These are phyloP conservation scores for Coprinopsis sp. DNA, from an alignment of 768 basidiomycete genomes.

Conservation along the genomic window DNA sequence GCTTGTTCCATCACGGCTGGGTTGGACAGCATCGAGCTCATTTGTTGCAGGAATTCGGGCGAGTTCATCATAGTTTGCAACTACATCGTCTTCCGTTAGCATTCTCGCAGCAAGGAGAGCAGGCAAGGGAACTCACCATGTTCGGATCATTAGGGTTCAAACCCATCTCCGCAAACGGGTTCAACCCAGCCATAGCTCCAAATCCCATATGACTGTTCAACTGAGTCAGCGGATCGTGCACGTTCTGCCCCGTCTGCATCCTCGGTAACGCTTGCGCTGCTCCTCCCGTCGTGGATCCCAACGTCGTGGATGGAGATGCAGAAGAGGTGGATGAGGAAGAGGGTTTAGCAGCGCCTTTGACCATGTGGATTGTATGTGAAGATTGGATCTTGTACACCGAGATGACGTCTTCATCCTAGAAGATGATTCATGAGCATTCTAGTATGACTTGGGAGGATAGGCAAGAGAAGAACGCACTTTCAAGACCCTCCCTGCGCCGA, in stretches of 20 bases:
- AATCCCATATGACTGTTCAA: conserved; percentile 76
- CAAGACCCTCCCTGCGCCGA: conserved; percentile 56
- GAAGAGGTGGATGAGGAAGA: conserved; percentile 20
- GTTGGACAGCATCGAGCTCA: conserved; percentile 82
- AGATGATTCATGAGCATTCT: too few species aligned
- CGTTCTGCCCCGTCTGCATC: conserved; percentile 91
- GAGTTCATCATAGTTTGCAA: conserved; percentile 83
- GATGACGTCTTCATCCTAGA: conserved; percentile 76
- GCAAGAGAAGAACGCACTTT: conserved; percentile 41
- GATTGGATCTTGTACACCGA: conserved; percentile 88
- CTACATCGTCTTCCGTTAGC: conserved; percentile 30
- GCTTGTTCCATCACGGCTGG: conserved; percentile 88
- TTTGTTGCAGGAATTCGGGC: conserved; percentile 82
- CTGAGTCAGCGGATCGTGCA: conserved; percentile 78
- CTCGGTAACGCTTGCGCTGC: conserved; percentile 63
- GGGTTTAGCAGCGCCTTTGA: conserved; percentile 72
- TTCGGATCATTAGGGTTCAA: conserved; percentile 91
- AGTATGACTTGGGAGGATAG: too few species aligned
- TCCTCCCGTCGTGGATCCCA: too few species aligned
- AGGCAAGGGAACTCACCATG: conserved; percentile 52
- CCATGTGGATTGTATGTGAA: conserved; percentile 88
- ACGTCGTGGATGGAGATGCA: too few species aligned
- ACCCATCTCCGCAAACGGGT: conserved; percentile 91
- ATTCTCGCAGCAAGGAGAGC: conserved; percentile 1
- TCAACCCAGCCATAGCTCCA: conserved; percentile 79